Base-by-base conservation (phyloP, 208 protist genomes). In the Leishmania martiniquensis region DNA sequence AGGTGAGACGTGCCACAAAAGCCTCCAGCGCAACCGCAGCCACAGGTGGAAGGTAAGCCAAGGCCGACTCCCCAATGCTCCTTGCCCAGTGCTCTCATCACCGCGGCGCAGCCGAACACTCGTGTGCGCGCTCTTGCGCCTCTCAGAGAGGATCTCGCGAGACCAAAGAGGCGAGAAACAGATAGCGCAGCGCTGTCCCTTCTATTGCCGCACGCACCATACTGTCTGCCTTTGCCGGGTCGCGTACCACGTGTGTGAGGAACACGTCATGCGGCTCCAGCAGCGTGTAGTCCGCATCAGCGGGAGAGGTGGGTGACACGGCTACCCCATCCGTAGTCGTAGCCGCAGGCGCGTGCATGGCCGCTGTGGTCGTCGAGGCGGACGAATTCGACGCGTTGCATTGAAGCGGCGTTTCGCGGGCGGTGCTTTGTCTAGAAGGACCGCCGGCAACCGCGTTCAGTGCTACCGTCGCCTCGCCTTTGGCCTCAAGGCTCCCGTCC, bases 261-360 rank as follows among this genome's bases (percentile, higher is more conserved):
- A 87, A 83, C 5, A 89, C 72, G 52, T 89, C 86, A 59, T 87
- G 86, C 57, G 83, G 80, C 77, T 82, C 86, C 54, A 87, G 29
- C 79, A 85, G 57, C 25, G 42, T 65, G 52, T 78, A 76, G 37
- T 60, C 79, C 4, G 12, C 34, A 42, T 37, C 37, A 34, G 34
- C 62, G 34, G 63, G 22, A 25, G 37, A 22, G 4, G 63, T 49
- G 63, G 25, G 20, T 25, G 42, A 2, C 63, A 69, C 37, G 37
- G 29, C 37, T 37, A 10, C 62, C 6, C 29, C 29, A 37, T 29
- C 57, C 1, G 57, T 29, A 17, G 57, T 63, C 29, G 37, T 10
- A 51, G 65, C 65, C 42, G 65, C 42, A n/a, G 65, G 65, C 10
- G 65, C 51, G 57, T 29, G 57, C 57, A 20, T 63, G 29, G 57